These are phyloP conservation scores for Penicillium simplicissimum DNA, from an alignment of 495 filamentous ascomycete genomes.

Conservation along the genomic window DNA sequence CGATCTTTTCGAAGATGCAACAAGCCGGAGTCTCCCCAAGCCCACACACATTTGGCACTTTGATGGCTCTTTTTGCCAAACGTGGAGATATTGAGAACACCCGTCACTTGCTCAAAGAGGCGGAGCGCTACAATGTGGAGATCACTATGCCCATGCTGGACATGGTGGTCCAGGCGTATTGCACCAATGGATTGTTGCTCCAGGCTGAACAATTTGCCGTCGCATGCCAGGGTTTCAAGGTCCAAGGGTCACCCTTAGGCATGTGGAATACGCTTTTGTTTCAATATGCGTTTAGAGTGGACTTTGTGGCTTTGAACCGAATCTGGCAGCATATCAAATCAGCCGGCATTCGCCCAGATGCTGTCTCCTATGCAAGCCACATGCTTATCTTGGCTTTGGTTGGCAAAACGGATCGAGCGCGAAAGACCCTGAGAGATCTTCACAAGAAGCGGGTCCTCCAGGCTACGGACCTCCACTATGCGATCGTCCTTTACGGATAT, in stretches of 20 bases:
- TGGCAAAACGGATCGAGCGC: slow-evolving; percentile 64
- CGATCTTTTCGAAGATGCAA: slow-evolving; percentile 58
- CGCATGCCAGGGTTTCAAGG: slow-evolving; percentile 37
- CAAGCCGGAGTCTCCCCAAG: slow-evolving; percentile 48
- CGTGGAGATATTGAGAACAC: slow-evolving; percentile 73
- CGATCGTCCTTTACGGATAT: slow-evolving; percentile 71
- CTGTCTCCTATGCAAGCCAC: slow-evolving; percentile 70
- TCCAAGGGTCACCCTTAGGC: slow-evolving; percentile 50
- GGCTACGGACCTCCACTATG: slow-evolving; percentile 69
- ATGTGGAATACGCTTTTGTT: slow-evolving; percentile 81
- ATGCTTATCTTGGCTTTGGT: slow-evolving; percentile 67
- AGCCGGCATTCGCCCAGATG: slow-evolving; percentile 58
- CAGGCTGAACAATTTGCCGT: slow-evolving; percentile 64
- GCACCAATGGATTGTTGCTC: slow-evolving; percentile 58
- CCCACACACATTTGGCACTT: slow-evolving; percentile 61
- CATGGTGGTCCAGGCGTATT: slow-evolving; percentile 66
- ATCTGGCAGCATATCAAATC: slow-evolving; percentile 64
- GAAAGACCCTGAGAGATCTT: slow-evolving; percentile 60
- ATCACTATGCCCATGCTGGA: slow-evolving; percentile 57
- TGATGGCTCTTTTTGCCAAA: slow-evolving; percentile 71
- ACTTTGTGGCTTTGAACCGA: slow-evolving; percentile 59
- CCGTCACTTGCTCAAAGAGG: slow-evolving; percentile 59
- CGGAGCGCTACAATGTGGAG: slow-evolving; percentile 43
- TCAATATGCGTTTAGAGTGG: slow-evolving; percentile 64
- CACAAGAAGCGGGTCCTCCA: slow-evolving; percentile 58